Evolutionary conservation across 352 stramenopile genomes (phyloP), one percentile per base, ranked within the genome.

Genomic region (Phytophthora pistaciae): DNA sequence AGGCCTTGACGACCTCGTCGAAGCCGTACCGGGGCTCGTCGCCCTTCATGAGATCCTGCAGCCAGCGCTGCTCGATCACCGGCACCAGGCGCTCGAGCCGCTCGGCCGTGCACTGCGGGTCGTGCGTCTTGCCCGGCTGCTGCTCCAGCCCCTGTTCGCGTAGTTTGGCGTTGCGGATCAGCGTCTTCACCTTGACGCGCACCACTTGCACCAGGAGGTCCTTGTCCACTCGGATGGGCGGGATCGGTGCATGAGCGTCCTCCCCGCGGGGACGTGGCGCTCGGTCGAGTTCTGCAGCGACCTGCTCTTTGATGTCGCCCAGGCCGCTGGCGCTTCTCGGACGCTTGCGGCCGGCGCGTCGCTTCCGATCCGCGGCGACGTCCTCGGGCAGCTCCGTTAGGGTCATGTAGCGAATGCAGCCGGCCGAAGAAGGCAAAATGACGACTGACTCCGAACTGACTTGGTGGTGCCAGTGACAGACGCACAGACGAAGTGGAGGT

Each of bases 171-270:
- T 65, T 71, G 49, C 74, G 73, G 55, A 76, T 72, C 58, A 77
- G 66, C 27, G 67, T 74, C 59, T 74, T 60, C 46, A 84, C 71
- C 25, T 77, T 75, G 31, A 77, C 64, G 68, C 77, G 77, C 57
- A 84, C 70, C 57, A 84, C 77, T 42, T 75, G 77, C 31, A 77
- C 40, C 42, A 84, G 65, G n/a, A 84, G 64, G 56, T 84, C 77
- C 27, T 79, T 67, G 70, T 84, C 77, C 38, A 84, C 77, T 49
- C 53, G 61, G 54, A 79, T 75, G 29, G 68, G 61, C n/a, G 68
- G 61, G 44, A 75, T 68, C 16, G 44, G 36, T 42, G 18, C 5
- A 33, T 9, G 36, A n/a, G 61, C 56, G 53, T 70, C 67, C 44
- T 62, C 64, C 3, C n/a, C 52, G n/a, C 25, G 60, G 46, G 46